Base-by-base conservation (phyloP, 441 rosid species). In the Erodium trifolium region DNA sequence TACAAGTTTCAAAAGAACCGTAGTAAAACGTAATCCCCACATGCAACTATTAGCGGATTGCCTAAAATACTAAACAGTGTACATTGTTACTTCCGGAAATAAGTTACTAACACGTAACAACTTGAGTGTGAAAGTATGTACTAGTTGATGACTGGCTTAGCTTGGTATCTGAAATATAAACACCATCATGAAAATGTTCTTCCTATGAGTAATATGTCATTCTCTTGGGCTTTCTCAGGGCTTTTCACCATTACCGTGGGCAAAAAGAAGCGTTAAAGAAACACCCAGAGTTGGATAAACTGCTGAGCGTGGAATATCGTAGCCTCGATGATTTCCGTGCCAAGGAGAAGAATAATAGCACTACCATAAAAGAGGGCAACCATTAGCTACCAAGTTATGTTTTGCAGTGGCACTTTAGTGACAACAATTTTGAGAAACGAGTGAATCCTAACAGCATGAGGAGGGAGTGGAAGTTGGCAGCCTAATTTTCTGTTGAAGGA, bases 221-320 rank as follows among this genome's bases (percentile, higher is more conserved):
- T 18, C 9, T 5, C 34, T 14, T 10, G 60, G 71, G 66, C 8
- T 63, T 71, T 47, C 8, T 65, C 79, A 94, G 99, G 98, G 99
- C 98, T 67, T 92, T 94, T 78, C 98, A 94, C 86, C 92, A 92
- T 82, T 94, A 85, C 45, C 80, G 93, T 13, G 75, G 71, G 60
- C 76, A 83, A 39, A 82, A 80, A 72, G 89, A 81, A 68, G 82
- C 84, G 11, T 51, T 92, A 45, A 80, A 77, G 83, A 88, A 94
- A 79, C 86, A 78, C 70, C 90, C 88, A 0, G 93, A 92, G 71
- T 75, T 92, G 78, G 94, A 94, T 77, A 86, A 80, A 78, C 72
- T 94, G 78, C 87, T 94, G 10, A 82, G 79, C 69, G 93, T 88
- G 68, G 92, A 86, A 70, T 90, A 82, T 71, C 74, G 81, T 16